Evolutionary conservation across 2,329 filamentous ascomycete species (phyloP), one percentile per base, ranked within the genome.

Genomic region (Epichloe brachyelytri): DNA sequence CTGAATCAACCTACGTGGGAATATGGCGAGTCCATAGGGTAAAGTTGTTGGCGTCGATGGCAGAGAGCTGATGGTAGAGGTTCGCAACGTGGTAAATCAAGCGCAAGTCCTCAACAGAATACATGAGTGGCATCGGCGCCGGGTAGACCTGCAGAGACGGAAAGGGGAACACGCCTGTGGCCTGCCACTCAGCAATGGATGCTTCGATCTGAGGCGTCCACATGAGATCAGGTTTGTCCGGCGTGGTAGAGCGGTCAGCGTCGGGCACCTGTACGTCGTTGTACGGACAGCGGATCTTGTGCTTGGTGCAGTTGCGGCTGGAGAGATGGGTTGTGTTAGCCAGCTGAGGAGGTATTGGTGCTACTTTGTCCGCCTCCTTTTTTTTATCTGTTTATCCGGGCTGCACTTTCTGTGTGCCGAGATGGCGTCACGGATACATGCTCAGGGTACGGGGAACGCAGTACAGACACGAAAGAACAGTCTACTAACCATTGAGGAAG

Each of bases 201-300:
- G 79, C 78, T 69, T 95, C 87, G 58, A 93, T 86, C 61, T 91
- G 84, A 15, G 87, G 84, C 41, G 86, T 90, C 83, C 90, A 94
- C 65, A 93, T 80, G 50, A 97, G 78, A 61, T 83, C 79, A 52
- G 80, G 75, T 68, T 78, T 81, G 56, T 81, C 79, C 57, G 79
- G 80, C 41, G 74, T 72, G 38, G 78, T 75, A 47, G 78, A 75
- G 58, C 79, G 73, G 58, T 81, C 77, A 59, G 80, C 74, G 58
- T 86, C 82, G 50, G 65, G 60, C 44, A 80, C 75, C 46, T 86
- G 80, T 63, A 83, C 82, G 65, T 97, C 90, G 77, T 95, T 94
- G 74, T 97, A 98, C 61, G 95, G 93, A 71, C 93, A 98, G 63
- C 90, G 86, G 62, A 94, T 93, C 73, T 96, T 95, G 72, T 98